A percentile compares a stretch with the other conserved stretches of the same genome.
Conservation (phyloP, 2,329 filamentous ascomycete species). For the Arthroderma sp. region DNA sequence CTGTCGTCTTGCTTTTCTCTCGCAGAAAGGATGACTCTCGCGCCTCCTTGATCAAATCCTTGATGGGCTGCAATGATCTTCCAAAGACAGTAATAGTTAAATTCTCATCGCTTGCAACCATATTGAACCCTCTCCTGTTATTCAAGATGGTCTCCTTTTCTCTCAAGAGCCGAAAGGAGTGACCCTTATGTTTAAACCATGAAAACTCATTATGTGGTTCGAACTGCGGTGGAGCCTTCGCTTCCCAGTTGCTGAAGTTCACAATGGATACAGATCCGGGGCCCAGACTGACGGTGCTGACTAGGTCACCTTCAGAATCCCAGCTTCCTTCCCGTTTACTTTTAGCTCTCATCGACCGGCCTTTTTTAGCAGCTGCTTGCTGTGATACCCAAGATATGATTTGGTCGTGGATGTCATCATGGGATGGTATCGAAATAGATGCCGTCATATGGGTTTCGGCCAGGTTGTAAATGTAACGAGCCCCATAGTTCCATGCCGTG, state of each 20-base stretch:
- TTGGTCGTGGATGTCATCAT: constrained; percentile 47
- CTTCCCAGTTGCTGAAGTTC: constrained; percentile 38
- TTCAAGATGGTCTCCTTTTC: constrained; percentile 19
- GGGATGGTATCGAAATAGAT: constrained; percentile 38
- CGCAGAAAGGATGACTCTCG: constrained; percentile 32
- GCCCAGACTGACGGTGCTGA: constrained; percentile 15
- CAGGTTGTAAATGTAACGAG: constrained; percentile 16
- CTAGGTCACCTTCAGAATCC: constrained; percentile 28
- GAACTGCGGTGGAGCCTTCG: constrained; percentile 35
- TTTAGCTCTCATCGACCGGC: constrained; percentile 43
- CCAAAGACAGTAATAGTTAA: constrained; percentile 36
- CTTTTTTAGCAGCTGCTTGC: constrained; percentile 39
- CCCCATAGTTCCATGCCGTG: constrained; percentile 27
- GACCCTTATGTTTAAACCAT: constrained; percentile 31
- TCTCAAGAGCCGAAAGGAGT: constrained; percentile 30
- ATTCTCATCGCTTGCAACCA: constrained; percentile 25
- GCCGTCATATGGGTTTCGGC: constrained; percentile 30
- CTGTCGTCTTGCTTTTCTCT: constrained; percentile 31
- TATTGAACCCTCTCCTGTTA: constrained; percentile 9
- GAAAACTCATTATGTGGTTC: constrained; percentile 37
- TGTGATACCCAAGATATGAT: constrained; percentile 47
- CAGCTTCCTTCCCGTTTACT: constrained; percentile 43
- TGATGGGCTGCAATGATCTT: constrained; percentile 36
- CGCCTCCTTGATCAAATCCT: constrained; percentile 32
- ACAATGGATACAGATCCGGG: constrained; percentile 24